Evolutionary conservation across 1,139 yeast genomes (phyloP).

Genomic region (Torulaspora globosa): DNA sequence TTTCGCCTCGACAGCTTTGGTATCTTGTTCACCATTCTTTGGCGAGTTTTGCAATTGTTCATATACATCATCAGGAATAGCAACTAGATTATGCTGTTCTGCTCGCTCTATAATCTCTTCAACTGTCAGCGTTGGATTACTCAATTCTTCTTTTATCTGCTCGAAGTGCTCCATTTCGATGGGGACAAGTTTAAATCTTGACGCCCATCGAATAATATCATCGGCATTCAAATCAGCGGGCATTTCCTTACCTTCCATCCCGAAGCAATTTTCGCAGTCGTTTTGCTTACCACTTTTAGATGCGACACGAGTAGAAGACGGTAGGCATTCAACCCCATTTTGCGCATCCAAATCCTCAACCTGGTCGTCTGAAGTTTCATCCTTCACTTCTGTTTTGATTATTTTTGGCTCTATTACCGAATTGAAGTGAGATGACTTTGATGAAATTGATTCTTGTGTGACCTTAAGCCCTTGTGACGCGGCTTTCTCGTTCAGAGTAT

Average conservation of each 20-base stretch:
- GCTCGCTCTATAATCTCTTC: slow-evolving; percentile 21
- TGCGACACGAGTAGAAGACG: not conserved
- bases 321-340: not conserved
- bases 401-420: not conserved
- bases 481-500: slow-evolving; percentile 17
- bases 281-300: not conserved
- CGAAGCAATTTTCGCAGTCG: slow-evolving; percentile 35
- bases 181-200: slow-evolving; percentile 46
- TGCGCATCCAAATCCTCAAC: slow-evolving; percentile 16
- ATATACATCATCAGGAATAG: slow-evolving; percentile 18
- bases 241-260: slow-evolving; percentile 23
- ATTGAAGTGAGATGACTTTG: slow-evolving; percentile 4
- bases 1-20: slow-evolving; percentile 2
- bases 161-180: slow-evolving; percentile 42
- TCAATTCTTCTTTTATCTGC: slow-evolving; percentile 23
- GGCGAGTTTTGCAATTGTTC: not conserved
- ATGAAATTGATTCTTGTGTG: slow-evolving; percentile 2
- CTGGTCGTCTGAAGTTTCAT: not conserved
- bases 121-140: slow-evolving; percentile 24
- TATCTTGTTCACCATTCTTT: not conserved
- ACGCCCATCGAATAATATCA: slow-evolving; percentile 40
- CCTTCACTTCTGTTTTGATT: not conserved
- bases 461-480: not conserved
- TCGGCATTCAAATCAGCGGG: slow-evolving; percentile 25
- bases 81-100: slow-evolving; percentile 12